Base-by-base conservation (phyloP, 2,329 filamentous ascomycete species). In the Aspergillus oerlinghausenensis region DNA sequence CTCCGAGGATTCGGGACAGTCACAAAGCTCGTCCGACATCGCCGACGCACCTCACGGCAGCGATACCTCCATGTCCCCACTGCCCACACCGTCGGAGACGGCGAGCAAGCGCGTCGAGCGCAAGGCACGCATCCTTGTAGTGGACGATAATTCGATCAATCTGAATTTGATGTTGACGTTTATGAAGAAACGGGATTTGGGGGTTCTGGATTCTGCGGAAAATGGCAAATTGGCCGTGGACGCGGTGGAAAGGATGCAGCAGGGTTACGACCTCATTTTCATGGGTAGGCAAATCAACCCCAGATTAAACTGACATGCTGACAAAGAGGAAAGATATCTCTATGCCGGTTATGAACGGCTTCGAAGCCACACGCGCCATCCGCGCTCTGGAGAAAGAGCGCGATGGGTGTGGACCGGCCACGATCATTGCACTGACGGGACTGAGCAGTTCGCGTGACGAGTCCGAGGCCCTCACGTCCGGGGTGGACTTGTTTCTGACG, bases 271-370 rank as follows among this genome's bases (percentile, higher is more conserved):
- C 57, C 73, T 77, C 29, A 75, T 79, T 50, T 77, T 79, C 59
- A 79, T 79, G 77, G 71, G 67, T 70, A 49, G 55, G 65, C 60
- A 3, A 2, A 4, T 26, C 26, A 6, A n/a, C 8, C 21, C 9
- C 29, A 54, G 25, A 55, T n/a, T 3, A 19, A 50, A 17, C 32
- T 35, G 49, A 19, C 47, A 35, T 35, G 14, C 57, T 40, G 40
- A 28, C 17, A 6, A 6, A 42, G 3, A 17, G 4, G 32, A 26
- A 40, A 69, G 75, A 79, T 50, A 77, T 79, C 38, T 75, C 73
- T 2, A 80, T 80, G 77, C 77, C 77, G 0, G 72, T 78, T 4
- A 77, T 79, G 75, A 75, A 79, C 59, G 77, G 78, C 1, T 78
- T 79, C 50, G 74, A 78, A 61, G 75, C 78, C 2, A 78, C 78